Conservation (phyloP, 805 yeast species). For the Kodamaea restingae region DNA sequence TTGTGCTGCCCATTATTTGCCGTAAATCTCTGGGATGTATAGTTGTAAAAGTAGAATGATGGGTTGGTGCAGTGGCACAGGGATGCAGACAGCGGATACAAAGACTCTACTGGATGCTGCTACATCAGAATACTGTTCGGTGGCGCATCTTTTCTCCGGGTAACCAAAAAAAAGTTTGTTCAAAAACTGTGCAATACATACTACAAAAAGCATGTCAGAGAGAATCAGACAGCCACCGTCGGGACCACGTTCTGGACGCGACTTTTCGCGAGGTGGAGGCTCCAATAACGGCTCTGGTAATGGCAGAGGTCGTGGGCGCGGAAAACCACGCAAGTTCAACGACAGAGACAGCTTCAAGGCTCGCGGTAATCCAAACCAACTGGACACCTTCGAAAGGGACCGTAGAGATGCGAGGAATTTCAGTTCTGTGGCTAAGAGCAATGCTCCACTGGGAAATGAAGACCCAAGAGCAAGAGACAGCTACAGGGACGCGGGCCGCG, state of each 20-base stretch:
- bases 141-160: constrained; percentile 5
- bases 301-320: constrained; percentile 3
- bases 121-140: not conserved
- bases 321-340: constrained; percentile 18
- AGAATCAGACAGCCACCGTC: constrained; percentile 29
- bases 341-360: constrained; percentile 24
- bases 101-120: no score
- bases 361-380: constrained; percentile 11
- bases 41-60: constrained; percentile 2
- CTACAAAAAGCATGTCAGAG: constrained; percentile 25
- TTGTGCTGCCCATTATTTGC: not conserved
- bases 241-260: constrained; percentile 23
- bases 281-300: not conserved
- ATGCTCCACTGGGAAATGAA: not conserved
- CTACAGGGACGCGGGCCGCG: not conserved
- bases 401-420: constrained; percentile 2
- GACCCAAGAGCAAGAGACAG: not conserved
- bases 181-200: not conserved
- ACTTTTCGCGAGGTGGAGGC: constrained; percentile 9
- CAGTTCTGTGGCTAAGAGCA: constrained; percentile 1
- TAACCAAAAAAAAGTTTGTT: constrained; percentile 4
- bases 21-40: constrained; percentile 1
- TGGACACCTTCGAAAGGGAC: constrained; percentile 2
- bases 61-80: not conserved
- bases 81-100: no score